Conservation (phyloP, 768 basidiomycete species). For the Chalciporus sphaerocephalus region DNA sequence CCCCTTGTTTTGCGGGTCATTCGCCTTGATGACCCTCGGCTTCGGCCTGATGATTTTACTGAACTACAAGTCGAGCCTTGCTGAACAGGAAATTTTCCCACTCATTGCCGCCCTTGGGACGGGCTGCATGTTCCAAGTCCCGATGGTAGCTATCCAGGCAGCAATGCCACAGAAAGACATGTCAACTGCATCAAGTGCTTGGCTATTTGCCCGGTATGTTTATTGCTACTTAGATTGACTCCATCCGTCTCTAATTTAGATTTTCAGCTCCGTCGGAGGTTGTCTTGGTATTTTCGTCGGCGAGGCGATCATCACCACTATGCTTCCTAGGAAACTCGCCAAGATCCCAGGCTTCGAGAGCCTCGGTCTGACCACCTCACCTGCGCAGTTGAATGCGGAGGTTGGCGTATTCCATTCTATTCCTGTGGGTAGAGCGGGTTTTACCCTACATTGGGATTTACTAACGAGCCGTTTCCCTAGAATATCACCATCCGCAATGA, state of each 20-base stretch:
- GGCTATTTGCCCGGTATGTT: constrained; percentile 61
- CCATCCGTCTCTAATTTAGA: background rate
- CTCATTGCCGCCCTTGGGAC: constrained; percentile 58
- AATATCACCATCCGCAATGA: constrained; percentile 45
- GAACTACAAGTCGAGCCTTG: constrained; percentile 48
- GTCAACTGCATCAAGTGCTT: constrained; percentile 71
- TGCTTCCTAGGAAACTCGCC: constrained; percentile 33
- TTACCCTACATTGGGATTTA: too few relatives aligned
- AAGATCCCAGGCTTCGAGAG: constrained; percentile 31
- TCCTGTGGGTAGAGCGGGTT: too few relatives aligned
- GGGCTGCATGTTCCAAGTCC: constrained; percentile 60
- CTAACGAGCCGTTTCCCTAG: constrained; percentile 25
- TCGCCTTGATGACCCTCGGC: constrained; percentile 54
- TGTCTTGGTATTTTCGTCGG: constrained; percentile 68
- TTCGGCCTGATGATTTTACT: constrained; percentile 69
- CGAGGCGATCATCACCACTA: constrained; percentile 61
- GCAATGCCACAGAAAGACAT: constrained; percentile 82
- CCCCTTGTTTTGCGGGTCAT: constrained; percentile 56
- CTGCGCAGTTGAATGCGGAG: constrained; percentile 42
- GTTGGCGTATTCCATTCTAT: constrained; percentile 39
- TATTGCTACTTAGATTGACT: constrained; percentile 1
- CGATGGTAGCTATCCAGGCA: constrained; percentile 72
- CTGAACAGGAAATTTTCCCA: constrained; percentile 57
- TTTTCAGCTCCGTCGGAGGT: constrained; percentile 55
- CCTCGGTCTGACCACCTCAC: constrained; percentile 35